Evolutionary conservation across 2,329 filamentous ascomycete species (phyloP).

Genomic region (Colletotrichum sp.): DNA sequence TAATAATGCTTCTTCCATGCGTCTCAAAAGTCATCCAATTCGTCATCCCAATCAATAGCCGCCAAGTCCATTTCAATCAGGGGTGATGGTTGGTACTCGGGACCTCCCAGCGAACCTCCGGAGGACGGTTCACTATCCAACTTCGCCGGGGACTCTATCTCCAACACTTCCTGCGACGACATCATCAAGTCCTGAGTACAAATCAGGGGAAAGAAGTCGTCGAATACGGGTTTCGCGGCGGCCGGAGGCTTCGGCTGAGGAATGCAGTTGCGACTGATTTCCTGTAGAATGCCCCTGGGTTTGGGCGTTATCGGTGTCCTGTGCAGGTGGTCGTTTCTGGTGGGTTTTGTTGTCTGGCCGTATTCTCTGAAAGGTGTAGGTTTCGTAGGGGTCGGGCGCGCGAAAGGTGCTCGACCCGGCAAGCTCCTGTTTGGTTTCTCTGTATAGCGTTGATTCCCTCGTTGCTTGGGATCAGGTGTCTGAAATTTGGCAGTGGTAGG

Average conservation of each 20-base stretch:
- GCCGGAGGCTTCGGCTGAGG: neutral
- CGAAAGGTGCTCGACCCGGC: neutral
- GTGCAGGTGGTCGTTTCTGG: neutral
- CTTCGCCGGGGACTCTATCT: constrained; percentile 38
- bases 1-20: neutral
- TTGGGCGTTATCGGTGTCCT: neutral
- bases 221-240: neutral
- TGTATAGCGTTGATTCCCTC: neutral
- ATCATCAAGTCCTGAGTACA: constrained; percentile 52
- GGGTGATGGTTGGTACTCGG: neutral
- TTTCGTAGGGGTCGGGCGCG: neutral
- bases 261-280: neutral
- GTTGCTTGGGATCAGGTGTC: neutral
- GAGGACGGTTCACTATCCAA: neutral
- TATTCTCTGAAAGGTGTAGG: neutral
- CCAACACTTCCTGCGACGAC: constrained; percentile 52
- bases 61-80: constrained; percentile 6
- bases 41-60: constrained; percentile 19
- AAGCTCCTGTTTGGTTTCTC: neutral
- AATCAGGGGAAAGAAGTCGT: constrained; percentile 35
- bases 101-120: neutral
- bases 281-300: neutral
- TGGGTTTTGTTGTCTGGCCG: neutral
- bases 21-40: constrained; percentile 19
- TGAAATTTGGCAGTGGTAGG: neutral